Evolutionary conservation across 2,329 filamentous ascomycete genomes (phyloP), one percentile per base, ranked within the genome.

Genomic region (Coniochaeta sp.): DNA sequence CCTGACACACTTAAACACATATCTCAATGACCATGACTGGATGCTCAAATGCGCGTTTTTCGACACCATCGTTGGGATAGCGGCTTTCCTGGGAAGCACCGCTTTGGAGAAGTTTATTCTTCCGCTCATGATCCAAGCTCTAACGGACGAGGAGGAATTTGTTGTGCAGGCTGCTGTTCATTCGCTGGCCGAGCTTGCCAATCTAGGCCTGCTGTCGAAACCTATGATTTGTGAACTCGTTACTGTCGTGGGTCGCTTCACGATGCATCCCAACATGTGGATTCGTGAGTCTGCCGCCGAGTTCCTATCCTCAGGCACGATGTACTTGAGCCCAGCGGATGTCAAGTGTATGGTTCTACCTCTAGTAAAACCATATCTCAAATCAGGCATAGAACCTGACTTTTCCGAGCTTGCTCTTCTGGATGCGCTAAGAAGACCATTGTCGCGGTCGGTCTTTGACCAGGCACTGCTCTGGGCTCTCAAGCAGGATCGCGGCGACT

Each of bases 1-100:
- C 17, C 78, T 99, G 24, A 96, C 92, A 34, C 95, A 99, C 75
- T 79, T 99, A 31, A 98, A 98, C 70, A 99, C 95, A 0, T 99
- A 99, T 68, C 77, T 99, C 9, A 99, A 99, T 66, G 95, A 98
- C 68, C 86, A 89, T 47, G 93, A 99, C 71, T 99, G 95, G 95
- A 91, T 91, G 72, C 77, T 99, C 34, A 97, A 96, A 72, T 97
- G 92, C 68, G 92, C 93, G 2, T 98, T 98, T 71, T 97, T 99
- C 68, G 93, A 96, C 69, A 91, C 92, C 0, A 91, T 98, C 28
- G 91, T 98, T 17, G 93, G 93, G 3, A 93, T 99, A 64, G 91
- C 93, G 4, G 86, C 90, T 1, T 96, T 96, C 66, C 84, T 98
- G 36, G 95, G 95, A 31, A 92, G 90, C 62, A 90, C 88, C 36